phyloP scores from a whole-genome alignment of 2,329 filamentous ascomycete genomes.

The Sporothrix inflata region DNA sequence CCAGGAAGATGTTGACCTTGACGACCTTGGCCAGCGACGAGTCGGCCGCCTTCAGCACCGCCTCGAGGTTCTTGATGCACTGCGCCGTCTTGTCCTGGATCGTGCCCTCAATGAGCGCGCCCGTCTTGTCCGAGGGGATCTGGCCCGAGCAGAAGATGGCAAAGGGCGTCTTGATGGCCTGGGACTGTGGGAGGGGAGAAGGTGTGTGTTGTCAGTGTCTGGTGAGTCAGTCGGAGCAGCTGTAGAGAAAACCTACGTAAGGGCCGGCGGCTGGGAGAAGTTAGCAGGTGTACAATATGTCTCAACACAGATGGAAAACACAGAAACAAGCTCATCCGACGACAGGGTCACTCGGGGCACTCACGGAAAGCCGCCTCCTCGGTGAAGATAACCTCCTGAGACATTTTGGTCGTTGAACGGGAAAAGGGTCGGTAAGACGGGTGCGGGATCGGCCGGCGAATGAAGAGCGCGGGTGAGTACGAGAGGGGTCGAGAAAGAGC shows the following conservation, averaged over 20 bases:
- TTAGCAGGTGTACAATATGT: constrained; percentile 18
- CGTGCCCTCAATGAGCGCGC: constrained; percentile 59
- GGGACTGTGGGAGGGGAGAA: constrained; percentile 42
- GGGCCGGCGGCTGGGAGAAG: constrained; percentile 59
- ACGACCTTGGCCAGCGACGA: constrained; percentile 79
- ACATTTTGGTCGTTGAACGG: constrained; percentile 45
- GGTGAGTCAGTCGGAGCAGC: neutral
- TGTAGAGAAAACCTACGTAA: constrained; percentile 55
- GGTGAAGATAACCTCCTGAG: constrained; percentile 55
- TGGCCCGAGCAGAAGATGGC: constrained; percentile 69
- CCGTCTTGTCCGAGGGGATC: constrained; percentile 68
- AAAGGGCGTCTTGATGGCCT: constrained; percentile 67
- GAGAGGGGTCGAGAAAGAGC: constrained; percentile 20
- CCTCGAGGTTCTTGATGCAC: constrained; percentile 76
- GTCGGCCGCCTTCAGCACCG: constrained; percentile 80
- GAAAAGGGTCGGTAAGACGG: constrained; percentile 14
- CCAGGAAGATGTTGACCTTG: constrained; percentile 90
- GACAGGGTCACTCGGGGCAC: constrained; percentile 42
- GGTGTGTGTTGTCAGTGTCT: neutral
- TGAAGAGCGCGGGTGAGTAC: neutral
- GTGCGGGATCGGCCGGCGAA: neutral
- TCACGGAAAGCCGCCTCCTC: constrained; percentile 63
- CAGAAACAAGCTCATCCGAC: neutral
- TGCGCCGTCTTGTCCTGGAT: constrained; percentile 66
- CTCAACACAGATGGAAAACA: neutral